Evolutionary conservation across 2,329 filamentous ascomycete species (phyloP), one percentile per base, ranked within the genome.

Genomic region (Paecilomyces fulvus): DNA sequence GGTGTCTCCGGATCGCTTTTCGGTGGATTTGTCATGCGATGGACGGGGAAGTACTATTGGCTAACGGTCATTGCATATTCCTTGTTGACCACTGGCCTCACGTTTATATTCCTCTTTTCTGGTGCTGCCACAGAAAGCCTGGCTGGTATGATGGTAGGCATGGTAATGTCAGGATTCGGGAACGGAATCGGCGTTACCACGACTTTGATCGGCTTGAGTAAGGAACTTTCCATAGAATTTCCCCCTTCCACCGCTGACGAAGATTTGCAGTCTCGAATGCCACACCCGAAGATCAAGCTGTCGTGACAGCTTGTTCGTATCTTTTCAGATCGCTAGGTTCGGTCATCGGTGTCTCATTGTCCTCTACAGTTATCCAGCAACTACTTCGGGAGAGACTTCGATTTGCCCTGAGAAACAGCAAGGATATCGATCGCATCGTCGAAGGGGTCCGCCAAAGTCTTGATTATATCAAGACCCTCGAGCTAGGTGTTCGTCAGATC

Each of bases 261-360:
- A 28, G 31, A 20, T 55, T 9, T n/a, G 23, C 9, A 78, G 83
- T 92, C 60, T 84, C 88, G 30, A 90, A 90, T 65, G 82, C 86
- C 0, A 74, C 81, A 1, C 76, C 78, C 2, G 78, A 83, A 49
- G 88, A 92, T 61, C 84, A 88, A 59, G 88, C 89, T 1, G 82
- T 92, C 1, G 87, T 85, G 3, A 88, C 89, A 14, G 89, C 89
- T 7, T 90, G 87, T 69, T 88, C 85, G 20, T 92, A 92, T 71
- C 82, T 92, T 23, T 92, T 92, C 77, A 84, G 89, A 43, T 87
- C 86, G 1, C 77, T 92, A 0, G 89, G 83, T 10, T 81, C 79
- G 14, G 82, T 84, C 9, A 79, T 84, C 43, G 82, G 88, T 10
- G 78, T 91, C 55, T 87, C 86, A n/a, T 74, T 89, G 56, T 82